Conservation (phyloP, 176 grass and related monocot genomes). For the Carex littledalei region DNA sequence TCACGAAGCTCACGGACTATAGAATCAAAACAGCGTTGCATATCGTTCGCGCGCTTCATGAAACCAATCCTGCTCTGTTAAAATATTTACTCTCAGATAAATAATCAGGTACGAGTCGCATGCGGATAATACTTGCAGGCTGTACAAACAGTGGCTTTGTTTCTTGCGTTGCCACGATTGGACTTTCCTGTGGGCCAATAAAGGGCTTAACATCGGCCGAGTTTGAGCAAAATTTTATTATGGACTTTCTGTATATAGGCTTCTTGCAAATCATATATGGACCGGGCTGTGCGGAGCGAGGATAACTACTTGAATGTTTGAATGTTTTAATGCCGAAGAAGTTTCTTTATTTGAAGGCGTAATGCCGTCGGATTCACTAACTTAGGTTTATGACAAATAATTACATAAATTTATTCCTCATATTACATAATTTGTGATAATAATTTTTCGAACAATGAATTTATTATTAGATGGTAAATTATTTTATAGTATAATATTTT, state of each 20-base stretch:
- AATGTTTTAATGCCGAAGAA: background rate
- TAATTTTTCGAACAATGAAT: too few species aligned
- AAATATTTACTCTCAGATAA: background rate
- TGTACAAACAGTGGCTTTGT: background rate
- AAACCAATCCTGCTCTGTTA: too few species aligned
- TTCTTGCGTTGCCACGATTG: background rate
- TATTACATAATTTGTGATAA: too few species aligned
- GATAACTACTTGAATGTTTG: background rate
- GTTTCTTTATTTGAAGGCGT: background rate
- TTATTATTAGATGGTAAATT: too few species aligned
- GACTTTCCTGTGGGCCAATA: background rate
- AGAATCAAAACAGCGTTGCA: too few species aligned
- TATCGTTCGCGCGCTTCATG: too few species aligned
- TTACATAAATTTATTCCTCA: too few species aligned
- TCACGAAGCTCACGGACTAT: too few species aligned
- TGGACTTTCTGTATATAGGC: background rate
- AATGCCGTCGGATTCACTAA: too few species aligned
- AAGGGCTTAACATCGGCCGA: background rate
- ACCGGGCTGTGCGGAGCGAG: background rate
- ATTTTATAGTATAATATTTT: too few species aligned
- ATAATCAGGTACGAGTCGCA: background rate
- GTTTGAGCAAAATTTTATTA: background rate
- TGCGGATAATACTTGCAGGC: background rate
- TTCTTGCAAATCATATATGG: background rate
- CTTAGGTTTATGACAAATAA: too few species aligned